phyloP scores from a whole-genome alignment of 73 alveolate species.

The Uronychia binucleata region DNA sequence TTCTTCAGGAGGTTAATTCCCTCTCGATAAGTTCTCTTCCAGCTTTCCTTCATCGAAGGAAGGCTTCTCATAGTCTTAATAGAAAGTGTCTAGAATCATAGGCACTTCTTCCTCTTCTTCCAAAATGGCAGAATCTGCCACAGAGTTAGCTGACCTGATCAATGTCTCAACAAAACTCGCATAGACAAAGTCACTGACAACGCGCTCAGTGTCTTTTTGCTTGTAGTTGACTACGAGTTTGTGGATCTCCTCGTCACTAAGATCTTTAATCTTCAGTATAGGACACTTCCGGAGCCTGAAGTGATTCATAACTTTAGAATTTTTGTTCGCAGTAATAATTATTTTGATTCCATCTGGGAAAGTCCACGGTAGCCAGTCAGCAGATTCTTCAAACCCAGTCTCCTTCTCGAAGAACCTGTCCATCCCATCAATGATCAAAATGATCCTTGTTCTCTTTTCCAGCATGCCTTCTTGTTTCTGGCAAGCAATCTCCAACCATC shows the following conservation, averaged over 20 bases:
- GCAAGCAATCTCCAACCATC: constrained; percentile 76
- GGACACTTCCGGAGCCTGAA: constrained; percentile 46
- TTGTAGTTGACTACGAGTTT: constrained; percentile 40
- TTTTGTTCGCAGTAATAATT: constrained; percentile 56
- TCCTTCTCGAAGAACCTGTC: constrained; percentile 67
- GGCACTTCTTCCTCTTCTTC: not conserved
- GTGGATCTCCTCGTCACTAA: constrained; percentile 18
- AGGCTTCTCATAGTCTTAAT: not conserved
- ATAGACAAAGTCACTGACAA: constrained; percentile 14
- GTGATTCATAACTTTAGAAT: constrained; percentile 67
- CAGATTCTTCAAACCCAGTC: constrained; percentile 63
- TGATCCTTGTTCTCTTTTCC: constrained; percentile 53
- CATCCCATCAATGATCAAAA: constrained; percentile 69
- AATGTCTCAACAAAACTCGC: not conserved
- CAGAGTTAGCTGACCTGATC: not conserved
- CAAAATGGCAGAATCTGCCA: not conserved
- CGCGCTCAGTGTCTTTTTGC: constrained; percentile 24
- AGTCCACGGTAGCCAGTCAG: constrained; percentile 77
- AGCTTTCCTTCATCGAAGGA: not conserved
- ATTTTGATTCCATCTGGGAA: constrained; percentile 73
- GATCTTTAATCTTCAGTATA: constrained; percentile 23
- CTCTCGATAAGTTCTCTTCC: not conserved
- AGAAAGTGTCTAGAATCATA: too few relatives aligned
- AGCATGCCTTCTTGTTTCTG: constrained; percentile 49
- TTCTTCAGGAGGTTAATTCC: not conserved